Evolutionary conservation across 2,329 filamentous ascomycete genomes (phyloP), one percentile per base, ranked within the genome.

Genomic region (Talaromyces sp.): DNA sequence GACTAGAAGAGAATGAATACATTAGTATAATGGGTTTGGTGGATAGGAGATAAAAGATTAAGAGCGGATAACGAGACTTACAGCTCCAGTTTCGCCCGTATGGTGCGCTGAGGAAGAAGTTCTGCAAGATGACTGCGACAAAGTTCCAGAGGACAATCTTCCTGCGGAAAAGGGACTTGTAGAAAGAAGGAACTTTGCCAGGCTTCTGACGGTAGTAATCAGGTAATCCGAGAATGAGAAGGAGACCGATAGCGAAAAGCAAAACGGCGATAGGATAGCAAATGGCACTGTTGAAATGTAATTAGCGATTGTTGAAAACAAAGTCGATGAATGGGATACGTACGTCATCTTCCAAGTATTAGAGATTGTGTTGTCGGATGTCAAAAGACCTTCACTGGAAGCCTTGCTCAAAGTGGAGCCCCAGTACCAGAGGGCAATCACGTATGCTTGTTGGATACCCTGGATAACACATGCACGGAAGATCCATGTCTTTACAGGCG

Each of bases 71-170:
- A 30, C n/a, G 30, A 36, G 6, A 62, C 69, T 66, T 61, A 72
- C 80, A 88, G 40, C 74, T 74, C 86, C 86, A 88, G 69, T 86
- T 87, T 39, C 86, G 81, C 33, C 86, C 86, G 62, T 86, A 88
- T 2, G 82, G 84, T 1, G 85, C 80, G 14, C 82, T 84, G 35
- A 88, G 79, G 74, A 84, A 88, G 77, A 85, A 86, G 70, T 87
- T 88, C 65, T 87, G 85, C 35, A 87, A 70, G 55, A 86, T 74
- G 41, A 87, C 82, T 4, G 81, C 79, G 56, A 85, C 70, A 65
- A 87, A 83, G 73, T 86, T 87, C 85, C 85, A 88, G 8, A 85
- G 74, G 41, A 87, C 80, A 56, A 87, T 83, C 71, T 86, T 86
- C 54, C 85, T 79, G 39, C 84, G 78, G 58, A 81, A 75, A 6